These are phyloP conservation scores for Cudoniella acicularis DNA, from an alignment of 495 filamentous ascomycete species.

Conservation along the genomic window DNA sequence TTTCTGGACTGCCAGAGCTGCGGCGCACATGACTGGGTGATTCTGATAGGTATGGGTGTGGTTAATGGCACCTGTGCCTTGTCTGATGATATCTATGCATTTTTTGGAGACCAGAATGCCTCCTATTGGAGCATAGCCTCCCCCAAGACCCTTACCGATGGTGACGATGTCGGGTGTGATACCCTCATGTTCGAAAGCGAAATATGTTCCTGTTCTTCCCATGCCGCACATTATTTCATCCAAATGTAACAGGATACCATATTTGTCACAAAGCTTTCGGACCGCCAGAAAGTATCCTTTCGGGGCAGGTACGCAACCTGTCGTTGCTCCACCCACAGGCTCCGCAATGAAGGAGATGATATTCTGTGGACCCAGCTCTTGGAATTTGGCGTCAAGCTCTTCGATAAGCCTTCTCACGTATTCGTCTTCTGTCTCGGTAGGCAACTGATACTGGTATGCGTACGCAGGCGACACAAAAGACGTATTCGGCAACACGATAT, in stretches of 20 bases:
- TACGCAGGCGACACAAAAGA: too few relatives aligned
- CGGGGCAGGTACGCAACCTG: slow-evolving; percentile 59
- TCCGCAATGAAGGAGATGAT: slow-evolving; percentile 77
- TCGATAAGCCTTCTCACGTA: too few relatives aligned
- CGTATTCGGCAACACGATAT: too few relatives aligned
- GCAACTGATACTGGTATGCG: too few relatives aligned
- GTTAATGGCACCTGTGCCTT: too few relatives aligned
- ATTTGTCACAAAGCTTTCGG: slow-evolving; percentile 54
- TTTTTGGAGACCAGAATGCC: too few relatives aligned
- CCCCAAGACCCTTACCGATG: slow-evolving; percentile 63
- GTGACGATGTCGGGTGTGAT: slow-evolving; percentile 62
- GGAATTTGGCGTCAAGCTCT: slow-evolving; percentile 74
- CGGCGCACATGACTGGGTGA: slow-evolving; percentile 55
- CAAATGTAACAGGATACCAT: slow-evolving; percentile 62
- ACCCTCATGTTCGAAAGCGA: slow-evolving; percentile 62
- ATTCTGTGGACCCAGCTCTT: slow-evolving; percentile 59
- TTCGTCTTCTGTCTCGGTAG: too few relatives aligned
- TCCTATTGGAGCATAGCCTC: too few relatives aligned
- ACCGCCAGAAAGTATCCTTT: slow-evolving; percentile 61
- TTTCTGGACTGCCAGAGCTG: slow-evolving; percentile 52
- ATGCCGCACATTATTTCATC: slow-evolving; percentile 80
- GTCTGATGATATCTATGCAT: too few relatives aligned
- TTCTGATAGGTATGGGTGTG: slow-evolving; percentile 61
- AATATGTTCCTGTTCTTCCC: slow-evolving; percentile 61
- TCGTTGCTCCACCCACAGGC: slow-evolving; percentile 51